A percentile compares a stretch with the other conserved stretches of the same genome.
phyloP scores from a whole-genome alignment of 2,329 filamentous ascomycete genomes.

The Periconia sp. region DNA sequence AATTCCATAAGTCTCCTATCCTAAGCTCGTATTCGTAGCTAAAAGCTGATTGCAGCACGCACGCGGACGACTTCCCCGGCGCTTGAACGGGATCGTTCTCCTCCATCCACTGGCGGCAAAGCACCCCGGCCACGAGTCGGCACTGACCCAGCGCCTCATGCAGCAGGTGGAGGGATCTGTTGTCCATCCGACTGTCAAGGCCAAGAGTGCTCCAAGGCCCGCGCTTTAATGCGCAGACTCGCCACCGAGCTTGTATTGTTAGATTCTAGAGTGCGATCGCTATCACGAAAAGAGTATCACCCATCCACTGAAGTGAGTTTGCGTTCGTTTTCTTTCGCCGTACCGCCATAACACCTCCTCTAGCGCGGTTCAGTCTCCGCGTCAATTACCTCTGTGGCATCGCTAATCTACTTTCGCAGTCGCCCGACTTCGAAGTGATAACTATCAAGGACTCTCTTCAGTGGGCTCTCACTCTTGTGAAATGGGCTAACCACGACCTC shows the following conservation, averaged over 20 bases:
- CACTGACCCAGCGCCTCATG: constrained; percentile 25
- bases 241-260: constrained; percentile 26
- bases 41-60: constrained; percentile 28
- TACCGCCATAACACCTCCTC: constrained; percentile 1
- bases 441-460: constrained; percentile 23
- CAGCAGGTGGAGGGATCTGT: constrained; percentile 25
- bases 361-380: too few relatives aligned
- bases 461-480: constrained; percentile 31
- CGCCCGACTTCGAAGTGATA: constrained; percentile 14
- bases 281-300: constrained; percentile 25
- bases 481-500: constrained; percentile 27
- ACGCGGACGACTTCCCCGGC: constrained; percentile 17
- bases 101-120: constrained; percentile 22
- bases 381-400: too few relatives aligned
- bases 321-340: constrained; percentile 4
- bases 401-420: too few relatives aligned
- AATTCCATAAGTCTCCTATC: constrained; percentile 8
- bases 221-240: constrained; percentile 30
- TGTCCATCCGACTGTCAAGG: constrained; percentile 31
- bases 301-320: constrained; percentile 28
- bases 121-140: constrained; percentile 19
- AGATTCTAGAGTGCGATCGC: constrained; percentile 22
- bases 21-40: constrained; percentile 19
- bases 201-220: constrained; percentile 29
- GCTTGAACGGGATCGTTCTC: constrained; percentile 22